phyloP scores from a whole-genome alignment of 164 flowering plant genomes.

The Euptelea pleiosperma region DNA sequence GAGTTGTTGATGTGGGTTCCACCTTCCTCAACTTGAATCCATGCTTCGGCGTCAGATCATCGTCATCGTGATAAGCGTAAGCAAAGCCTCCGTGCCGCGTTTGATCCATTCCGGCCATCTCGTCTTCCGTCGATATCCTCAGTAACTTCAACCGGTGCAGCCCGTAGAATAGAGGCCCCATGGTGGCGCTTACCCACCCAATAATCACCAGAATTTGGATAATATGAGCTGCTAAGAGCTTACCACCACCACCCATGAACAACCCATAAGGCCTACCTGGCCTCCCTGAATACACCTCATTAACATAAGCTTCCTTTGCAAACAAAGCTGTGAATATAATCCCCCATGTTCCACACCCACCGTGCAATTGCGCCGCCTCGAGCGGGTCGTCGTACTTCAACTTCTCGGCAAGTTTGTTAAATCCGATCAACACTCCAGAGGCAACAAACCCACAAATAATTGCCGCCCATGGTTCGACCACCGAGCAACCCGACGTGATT shows the following conservation, averaged over 20 bases:
- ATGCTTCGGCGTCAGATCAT: background rate
- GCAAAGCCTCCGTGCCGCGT: constrained; percentile 86
- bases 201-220: constrained; percentile 59
- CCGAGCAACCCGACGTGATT: constrained; percentile 69
- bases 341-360: constrained; percentile 91
- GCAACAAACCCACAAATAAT: constrained; percentile 74
- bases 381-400: constrained; percentile 64
- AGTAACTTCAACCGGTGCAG: constrained; percentile 48
- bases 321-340: constrained; percentile 70
- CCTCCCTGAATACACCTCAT: constrained; percentile 42
- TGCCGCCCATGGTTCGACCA: constrained; percentile 89
- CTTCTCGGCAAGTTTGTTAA: constrained; percentile 54
- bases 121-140: constrained; percentile 67
- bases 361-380: constrained; percentile 80
- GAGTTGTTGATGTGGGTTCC: constrained; percentile 10
- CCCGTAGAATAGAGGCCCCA: constrained; percentile 61
- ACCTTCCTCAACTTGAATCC: constrained; percentile 19
- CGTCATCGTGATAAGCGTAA: constrained; percentile 47
- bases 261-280: constrained; percentile 57
- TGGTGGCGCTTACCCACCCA: constrained; percentile 75
- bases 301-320: constrained; percentile 49
- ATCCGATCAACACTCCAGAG: constrained; percentile 46
- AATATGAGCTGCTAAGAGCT: constrained; percentile 56
- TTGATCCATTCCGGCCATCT: constrained; percentile 78
- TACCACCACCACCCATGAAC: constrained; percentile 81